Conservation (phyloP, 805 yeast genomes). For the Saccharomycopsis fodiens region DNA sequence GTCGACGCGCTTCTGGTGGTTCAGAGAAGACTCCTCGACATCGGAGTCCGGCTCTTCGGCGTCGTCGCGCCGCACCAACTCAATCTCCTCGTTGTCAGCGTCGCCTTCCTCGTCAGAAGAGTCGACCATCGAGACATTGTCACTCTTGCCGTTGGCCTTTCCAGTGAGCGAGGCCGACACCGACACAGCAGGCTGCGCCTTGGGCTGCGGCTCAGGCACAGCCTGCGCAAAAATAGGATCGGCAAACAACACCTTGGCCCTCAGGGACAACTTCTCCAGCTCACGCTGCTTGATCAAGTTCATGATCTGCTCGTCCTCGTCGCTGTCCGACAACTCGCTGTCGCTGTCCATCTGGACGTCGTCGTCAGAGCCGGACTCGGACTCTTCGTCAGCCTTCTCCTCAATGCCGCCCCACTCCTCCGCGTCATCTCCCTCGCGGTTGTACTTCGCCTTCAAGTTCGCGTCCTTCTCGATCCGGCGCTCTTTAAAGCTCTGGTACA, state of each 20-base stretch:
- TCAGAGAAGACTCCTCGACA: constrained; percentile 37
- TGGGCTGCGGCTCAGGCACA: background rate
- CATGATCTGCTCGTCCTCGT: constrained; percentile 65
- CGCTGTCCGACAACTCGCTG: constrained; percentile 40
- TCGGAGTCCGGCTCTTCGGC: constrained; percentile 35
- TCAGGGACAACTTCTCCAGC: constrained; percentile 35
- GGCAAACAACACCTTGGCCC: constrained; percentile 40
- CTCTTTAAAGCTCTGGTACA: constrained; percentile 69
- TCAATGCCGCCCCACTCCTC: constrained; percentile 73
- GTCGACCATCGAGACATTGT: constrained; percentile 36
- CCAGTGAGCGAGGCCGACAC: constrained; percentile 22
- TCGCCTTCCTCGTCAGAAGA: constrained; percentile 32
- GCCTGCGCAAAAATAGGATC: constrained; percentile 39
- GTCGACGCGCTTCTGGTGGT: constrained; percentile 61
- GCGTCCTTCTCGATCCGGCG: constrained; percentile 63
- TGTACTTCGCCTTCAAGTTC: constrained; percentile 57
- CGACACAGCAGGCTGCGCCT: background rate
- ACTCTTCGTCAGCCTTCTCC: constrained; percentile 35
- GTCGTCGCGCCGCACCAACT: constrained; percentile 28
- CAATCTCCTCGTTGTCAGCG: constrained; percentile 26
- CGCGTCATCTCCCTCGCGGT: constrained; percentile 70
- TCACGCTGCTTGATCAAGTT: constrained; percentile 47
- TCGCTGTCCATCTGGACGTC: constrained; percentile 36
- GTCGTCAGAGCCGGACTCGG: constrained; percentile 23
- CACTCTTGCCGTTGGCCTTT: constrained; percentile 20